A percentile compares a stretch with the other conserved stretches of the same genome.
phyloP scores from a whole-genome alignment of 2,329 filamentous ascomycete species.

The Leptodontidium sp. region DNA sequence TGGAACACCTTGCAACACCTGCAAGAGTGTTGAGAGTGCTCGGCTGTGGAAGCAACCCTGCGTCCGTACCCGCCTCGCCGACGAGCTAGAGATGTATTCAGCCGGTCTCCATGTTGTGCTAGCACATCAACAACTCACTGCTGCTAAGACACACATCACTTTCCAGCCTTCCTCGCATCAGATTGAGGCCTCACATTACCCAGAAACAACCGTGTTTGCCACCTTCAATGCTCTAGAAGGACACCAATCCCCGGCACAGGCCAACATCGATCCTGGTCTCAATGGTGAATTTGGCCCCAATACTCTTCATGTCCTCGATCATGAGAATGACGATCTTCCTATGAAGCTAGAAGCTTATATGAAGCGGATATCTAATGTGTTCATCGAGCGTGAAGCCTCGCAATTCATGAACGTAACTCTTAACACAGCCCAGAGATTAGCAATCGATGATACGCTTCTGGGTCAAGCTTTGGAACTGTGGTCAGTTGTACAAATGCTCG shows the following conservation, averaged over 20 bases:
- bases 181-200: conserved; percentile 68
- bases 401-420: conserved; percentile 67
- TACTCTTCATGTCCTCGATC: conserved; percentile 65
- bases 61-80: conserved; percentile 67
- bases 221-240: conserved; percentile 44
- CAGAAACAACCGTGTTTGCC: conserved; percentile 51
- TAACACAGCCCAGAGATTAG: conserved; percentile 57
- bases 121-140: conserved; percentile 65
- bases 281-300: conserved; percentile 45
- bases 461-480: conserved; percentile 68
- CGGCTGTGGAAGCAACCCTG: conserved; percentile 72
- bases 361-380: conserved; percentile 63
- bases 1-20: conserved; percentile 69
- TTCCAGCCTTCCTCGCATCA: conserved; percentile 54
- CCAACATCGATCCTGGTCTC: conserved; percentile 47
- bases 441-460: conserved; percentile 56
- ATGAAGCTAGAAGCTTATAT: conserved; percentile 67
- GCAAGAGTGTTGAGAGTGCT: conserved; percentile 68
- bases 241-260: conserved; percentile 41
- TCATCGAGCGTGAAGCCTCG: conserved; percentile 67
- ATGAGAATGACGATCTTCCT: conserved; percentile 66
- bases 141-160: conserved; percentile 58
- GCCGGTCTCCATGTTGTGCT: conserved; percentile 70
- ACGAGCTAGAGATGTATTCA: conserved; percentile 69
- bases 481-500: conserved; percentile 67